Base-by-base conservation (phyloP, 352 stramenopile species). In the Blastocystis sp. region DNA sequence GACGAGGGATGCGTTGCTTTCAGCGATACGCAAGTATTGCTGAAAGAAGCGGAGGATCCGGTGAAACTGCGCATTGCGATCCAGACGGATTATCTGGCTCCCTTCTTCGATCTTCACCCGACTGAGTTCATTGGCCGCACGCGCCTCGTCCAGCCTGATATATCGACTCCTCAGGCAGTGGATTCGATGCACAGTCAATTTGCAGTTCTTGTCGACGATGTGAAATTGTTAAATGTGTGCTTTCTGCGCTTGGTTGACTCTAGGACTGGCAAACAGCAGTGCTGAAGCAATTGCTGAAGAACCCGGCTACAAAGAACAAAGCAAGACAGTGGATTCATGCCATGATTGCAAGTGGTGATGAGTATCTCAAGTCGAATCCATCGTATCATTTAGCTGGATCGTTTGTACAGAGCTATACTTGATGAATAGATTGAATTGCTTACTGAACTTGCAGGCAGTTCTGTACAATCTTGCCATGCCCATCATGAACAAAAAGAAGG, bases 81-180 rank as follows among this genome's bases (percentile, higher is more conserved):
- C 41, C 43, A 80, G 9, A 39, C 45, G 0, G 70, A 80, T 64
- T 87, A 50, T 1, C 63, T 87, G 11, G 26, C 29, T 9, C 76
- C 76, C 6, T 87, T 87, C 23, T 87, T 87, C 61, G 43, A 59
- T 23, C 39, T 87, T 39, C 76, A 87, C 47, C 76, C 76, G 34
- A 54, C 76, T n/a, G 76, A 87, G 6, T 80, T 80, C 70, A n/a
- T 50, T 20, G 29, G 37, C 55, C 45, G 18, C 26, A 26, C 45
- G 1, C 43, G 23, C 4, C 26, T 80, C 34, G 70, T 80, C 26
- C 13, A 23, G 9, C 70, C 45, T 7, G 70, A 80, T 62, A 47
- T 80, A 18, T 63, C 70, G 37, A 50, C 70, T 4, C 43, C 34
- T 15, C 37, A 50, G 20, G 18, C 70, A 0, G 64, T 80, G 23